A percentile compares a stretch with the other conserved stretches of the same genome.
These are phyloP conservation scores for Nicotiana rustica DNA, from an alignment of 305 asterid genomes.

Conservation along the genomic window DNA sequence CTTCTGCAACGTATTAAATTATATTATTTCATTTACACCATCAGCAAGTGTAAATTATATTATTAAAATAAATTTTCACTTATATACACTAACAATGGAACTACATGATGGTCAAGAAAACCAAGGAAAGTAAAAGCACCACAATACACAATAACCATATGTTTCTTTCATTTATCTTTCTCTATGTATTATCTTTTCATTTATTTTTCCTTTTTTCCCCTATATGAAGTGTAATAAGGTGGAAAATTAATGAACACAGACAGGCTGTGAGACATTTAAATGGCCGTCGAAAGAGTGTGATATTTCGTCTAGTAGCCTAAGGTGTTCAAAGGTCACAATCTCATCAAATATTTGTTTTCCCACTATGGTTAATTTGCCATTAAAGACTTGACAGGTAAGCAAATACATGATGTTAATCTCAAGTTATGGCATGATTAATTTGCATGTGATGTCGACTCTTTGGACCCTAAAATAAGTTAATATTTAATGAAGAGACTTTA, in stretches of 20 bases:
- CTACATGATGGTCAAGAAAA: background rate
- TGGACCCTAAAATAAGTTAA: background rate
- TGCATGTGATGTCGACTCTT: background rate
- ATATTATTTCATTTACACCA: too few relatives aligned
- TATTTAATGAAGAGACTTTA: background rate
- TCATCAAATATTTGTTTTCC: constrained; percentile 4
- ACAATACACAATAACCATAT: background rate
- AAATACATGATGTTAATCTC: background rate
- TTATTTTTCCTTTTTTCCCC: background rate
- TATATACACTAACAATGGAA: too few relatives aligned
- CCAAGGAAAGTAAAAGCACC: background rate
- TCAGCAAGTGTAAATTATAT: too few relatives aligned
- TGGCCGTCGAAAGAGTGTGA: constrained; percentile 4
- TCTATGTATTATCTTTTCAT: background rate
- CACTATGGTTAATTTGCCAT: background rate
- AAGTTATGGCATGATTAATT: background rate
- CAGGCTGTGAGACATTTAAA: background rate
- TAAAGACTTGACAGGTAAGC: background rate
- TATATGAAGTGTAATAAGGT: background rate
- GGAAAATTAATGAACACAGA: background rate
- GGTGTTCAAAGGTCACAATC: background rate
- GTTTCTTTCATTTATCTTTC: background rate
- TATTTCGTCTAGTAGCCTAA: background rate
- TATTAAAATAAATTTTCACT: too few relatives aligned
- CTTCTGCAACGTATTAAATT: background rate